Evolutionary conservation across 2,329 filamentous ascomycete genomes (phyloP).

Genomic region (Colletotrichum chrysophilum): DNA sequence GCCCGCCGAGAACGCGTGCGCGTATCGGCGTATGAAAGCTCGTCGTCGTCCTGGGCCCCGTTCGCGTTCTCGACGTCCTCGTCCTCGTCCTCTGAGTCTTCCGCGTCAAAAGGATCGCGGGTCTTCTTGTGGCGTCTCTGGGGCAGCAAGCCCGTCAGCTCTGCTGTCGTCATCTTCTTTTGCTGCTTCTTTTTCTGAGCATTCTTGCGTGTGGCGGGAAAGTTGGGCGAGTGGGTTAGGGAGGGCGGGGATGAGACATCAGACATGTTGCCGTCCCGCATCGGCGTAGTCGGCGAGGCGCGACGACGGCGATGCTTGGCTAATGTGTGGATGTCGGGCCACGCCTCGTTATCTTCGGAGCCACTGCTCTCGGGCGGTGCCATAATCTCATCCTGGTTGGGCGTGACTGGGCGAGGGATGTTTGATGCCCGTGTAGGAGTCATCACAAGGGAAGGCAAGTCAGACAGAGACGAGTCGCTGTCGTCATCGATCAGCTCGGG

Average conservation of each 20-base stretch:
- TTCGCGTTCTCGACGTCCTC: conserved; percentile 54
- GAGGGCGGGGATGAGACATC: conserved; percentile 69
- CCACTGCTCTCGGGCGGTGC: conserved; percentile 62
- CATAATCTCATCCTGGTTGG: conserved; percentile 54
- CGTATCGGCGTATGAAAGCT: conserved; percentile 53
- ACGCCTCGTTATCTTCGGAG: conserved; percentile 48
- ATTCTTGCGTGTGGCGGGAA: conserved; percentile 33
- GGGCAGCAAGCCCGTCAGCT: conserved; percentile 59
- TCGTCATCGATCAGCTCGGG: conserved; percentile 23
- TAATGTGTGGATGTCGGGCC: conserved; percentile 58
- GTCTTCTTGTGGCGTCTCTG: conserved; percentile 50
- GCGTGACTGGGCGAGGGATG: conserved; percentile 43
- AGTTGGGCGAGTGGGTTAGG: conserved; percentile 70
- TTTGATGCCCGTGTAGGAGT: conserved; percentile 27
- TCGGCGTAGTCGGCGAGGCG: conserved; percentile 40
- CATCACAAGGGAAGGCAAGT: conserved; percentile 37
- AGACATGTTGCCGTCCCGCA: conserved; percentile 47
- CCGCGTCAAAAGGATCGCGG: conserved; percentile 33
- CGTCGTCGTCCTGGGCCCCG: conserved; percentile 60
- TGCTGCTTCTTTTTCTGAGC: conserved; percentile 25
- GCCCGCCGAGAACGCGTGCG: conserved; percentile 38
- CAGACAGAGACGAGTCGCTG: conserved; percentile 40
- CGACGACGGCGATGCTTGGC: conserved; percentile 48
- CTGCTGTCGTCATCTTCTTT: conserved; percentile 56
- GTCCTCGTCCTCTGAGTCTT: conserved; percentile 52